phyloP scores from a whole-genome alignment of 2,329 filamentous ascomycete species.

The Pseudocercospora musae region DNA sequence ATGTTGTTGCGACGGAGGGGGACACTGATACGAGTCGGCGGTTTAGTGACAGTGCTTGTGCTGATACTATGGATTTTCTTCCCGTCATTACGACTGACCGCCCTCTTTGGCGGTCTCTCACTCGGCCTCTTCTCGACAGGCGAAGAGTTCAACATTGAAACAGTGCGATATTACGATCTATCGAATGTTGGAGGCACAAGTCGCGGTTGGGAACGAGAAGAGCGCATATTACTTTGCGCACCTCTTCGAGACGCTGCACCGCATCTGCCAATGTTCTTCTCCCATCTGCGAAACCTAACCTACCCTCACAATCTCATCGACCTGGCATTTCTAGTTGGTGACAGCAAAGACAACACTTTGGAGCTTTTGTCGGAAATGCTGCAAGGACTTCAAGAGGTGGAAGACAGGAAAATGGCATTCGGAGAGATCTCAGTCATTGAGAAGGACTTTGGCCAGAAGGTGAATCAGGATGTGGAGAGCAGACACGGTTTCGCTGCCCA shows the following conservation, averaged over 20 bases:
- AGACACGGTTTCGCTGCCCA: constrained; percentile 96
- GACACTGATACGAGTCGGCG: constrained; percentile 65
- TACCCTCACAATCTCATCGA: constrained; percentile 97
- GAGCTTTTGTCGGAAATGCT: constrained; percentile 71
- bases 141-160: constrained; percentile 79
- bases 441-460: constrained; percentile 98
- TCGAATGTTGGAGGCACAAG: constrained; percentile 87
- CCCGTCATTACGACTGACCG: constrained; percentile 64
- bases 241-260: constrained; percentile 88
- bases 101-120: constrained; percentile 57
- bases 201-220: constrained; percentile 92
- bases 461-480: constrained; percentile 96
- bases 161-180: constrained; percentile 94
- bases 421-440: constrained; percentile 97
- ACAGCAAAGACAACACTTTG: constrained; percentile 91
- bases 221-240: constrained; percentile 91
- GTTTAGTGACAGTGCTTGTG: constrained; percentile 54
- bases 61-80: constrained; percentile 69
- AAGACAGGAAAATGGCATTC: constrained; percentile 76
- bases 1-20: constrained; percentile 70
- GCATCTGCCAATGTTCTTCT: constrained; percentile 96
- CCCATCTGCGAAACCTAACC: constrained; percentile 92
- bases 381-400: constrained; percentile 73
- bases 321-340: constrained; percentile 91
- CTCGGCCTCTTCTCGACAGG: constrained; percentile 63